Percentiles rank a stretch among this genome's conserved stretches.
Conservation (phyloP, 2,329 filamentous ascomycete species). For the Akanthomyces uredinophilus region DNA sequence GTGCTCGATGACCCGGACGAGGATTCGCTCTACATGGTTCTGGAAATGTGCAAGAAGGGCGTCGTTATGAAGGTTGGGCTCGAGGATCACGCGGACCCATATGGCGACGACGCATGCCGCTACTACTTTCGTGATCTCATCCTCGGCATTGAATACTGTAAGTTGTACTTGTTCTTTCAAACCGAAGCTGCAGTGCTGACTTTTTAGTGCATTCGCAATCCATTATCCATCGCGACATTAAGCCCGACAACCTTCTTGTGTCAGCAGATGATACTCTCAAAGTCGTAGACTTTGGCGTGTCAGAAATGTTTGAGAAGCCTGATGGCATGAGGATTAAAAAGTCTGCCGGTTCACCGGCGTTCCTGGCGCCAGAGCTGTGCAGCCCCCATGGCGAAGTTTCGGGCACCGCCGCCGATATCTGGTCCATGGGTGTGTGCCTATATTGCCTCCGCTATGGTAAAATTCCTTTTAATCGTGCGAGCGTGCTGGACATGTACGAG, state of each 20-base stretch:
- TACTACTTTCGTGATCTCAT: slow-evolving; percentile 95
- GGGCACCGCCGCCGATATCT: slow-evolving; percentile 87
- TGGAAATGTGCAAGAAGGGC: slow-evolving; percentile 98
- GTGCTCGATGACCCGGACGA: slow-evolving; percentile 93
- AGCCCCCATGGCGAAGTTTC: slow-evolving; percentile 82
- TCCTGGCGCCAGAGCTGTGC: slow-evolving; percentile 89
- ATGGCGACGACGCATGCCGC: slow-evolving; percentile 74
- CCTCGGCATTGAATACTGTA: slow-evolving; percentile 86
- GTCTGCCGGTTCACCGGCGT: slow-evolving; percentile 89
- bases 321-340: slow-evolving; percentile 87
- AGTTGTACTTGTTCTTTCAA: slow-evolving; percentile 29
- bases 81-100: slow-evolving; percentile 76
- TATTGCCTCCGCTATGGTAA: slow-evolving; percentile 87
- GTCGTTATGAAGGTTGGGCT: slow-evolving; percentile 94
- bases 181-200: slow-evolving; percentile 10
- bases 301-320: slow-evolving; percentile 90
- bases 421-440: slow-evolving; percentile 96
- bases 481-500: slow-evolving; percentile 82
- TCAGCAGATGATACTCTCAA: slow-evolving; percentile 92
- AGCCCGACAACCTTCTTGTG: slow-evolving; percentile 90
- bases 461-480: slow-evolving; percentile 77
- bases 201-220: slow-evolving; percentile 79
- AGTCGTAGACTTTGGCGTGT: slow-evolving; percentile 97
- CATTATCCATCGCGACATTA: slow-evolving; percentile 94
- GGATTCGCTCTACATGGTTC: slow-evolving; percentile 95